Base-by-base conservation (phyloP, 106 monocot species). In the Dactylorhiza incarnata region DNA sequence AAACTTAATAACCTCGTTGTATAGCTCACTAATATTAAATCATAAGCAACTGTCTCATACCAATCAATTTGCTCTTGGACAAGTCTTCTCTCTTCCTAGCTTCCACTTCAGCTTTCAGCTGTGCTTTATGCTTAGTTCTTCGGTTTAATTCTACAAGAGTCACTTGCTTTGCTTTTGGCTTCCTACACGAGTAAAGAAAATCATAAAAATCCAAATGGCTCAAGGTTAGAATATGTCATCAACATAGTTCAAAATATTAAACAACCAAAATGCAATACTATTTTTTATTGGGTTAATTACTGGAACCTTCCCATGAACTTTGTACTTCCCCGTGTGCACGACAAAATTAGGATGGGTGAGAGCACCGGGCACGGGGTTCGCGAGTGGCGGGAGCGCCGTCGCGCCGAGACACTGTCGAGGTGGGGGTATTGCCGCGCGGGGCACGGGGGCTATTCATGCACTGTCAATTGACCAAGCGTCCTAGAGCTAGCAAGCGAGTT, bases 131-230 rank as follows among this genome's bases (percentile, higher is more conserved):
- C 54, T 91, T 87, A 15, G 84, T 72, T 82, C 97, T 89, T 45
- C 89, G 85, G 73, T 97, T 97, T 45, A 81, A 55, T 82, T 87
- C 84, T 14, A 94, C 94, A 52, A 94, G 83, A 17, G 97, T 97
- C 19, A 97, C 86, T 79, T 73, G 86, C 86, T 88, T 89, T 69
- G 76, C 76, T 79, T 89, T 92, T 68, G 44, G 7, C 20, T 79
- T 79, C 23, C 90, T 90, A 63, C 54, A 79, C 17, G 3, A 68
- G 46, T 29, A 63, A 67, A 71, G 14, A 5, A 77, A 54, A 59
- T 15, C 13, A 65, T 65, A 65, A 65, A 3, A 65, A 12, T 65
- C 14, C 24, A 26, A 13, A 29, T 26, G 12, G 25, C 4, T 26
- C 65, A 6, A 58, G 19, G 2, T 22, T 19, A 16, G 16, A 12